phyloP scores from a whole-genome alignment of 345 rosid species.

The Microcos paniculata region DNA sequence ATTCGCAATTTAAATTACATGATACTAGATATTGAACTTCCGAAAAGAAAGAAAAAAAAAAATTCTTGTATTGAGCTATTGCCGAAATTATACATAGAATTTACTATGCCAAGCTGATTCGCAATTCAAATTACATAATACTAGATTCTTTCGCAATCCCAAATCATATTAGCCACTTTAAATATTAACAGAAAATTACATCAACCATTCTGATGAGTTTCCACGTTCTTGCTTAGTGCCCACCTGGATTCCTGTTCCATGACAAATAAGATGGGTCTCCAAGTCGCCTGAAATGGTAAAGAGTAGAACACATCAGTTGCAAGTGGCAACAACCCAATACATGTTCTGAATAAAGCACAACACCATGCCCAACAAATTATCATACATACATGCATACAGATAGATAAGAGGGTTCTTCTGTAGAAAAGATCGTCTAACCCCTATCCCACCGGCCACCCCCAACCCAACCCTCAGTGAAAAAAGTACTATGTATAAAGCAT shows the following conservation, averaged over 20 bases:
- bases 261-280: conserved; percentile 94
- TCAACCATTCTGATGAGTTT: not conserved
- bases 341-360: not conserved
- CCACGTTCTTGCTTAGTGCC: conserved; percentile 35
- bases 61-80: not conserved
- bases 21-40: not conserved
- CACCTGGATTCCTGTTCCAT: conserved; percentile 90
- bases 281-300: conserved; percentile 63
- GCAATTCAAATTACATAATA: not conserved
- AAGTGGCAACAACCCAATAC: not conserved
- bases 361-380: not conserved
- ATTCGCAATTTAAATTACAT: not conserved
- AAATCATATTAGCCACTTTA: not conserved
- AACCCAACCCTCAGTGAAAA: no score
- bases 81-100: not conserved
- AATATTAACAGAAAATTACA: conserved; percentile 20
- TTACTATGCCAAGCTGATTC: not conserved
- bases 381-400: not conserved
- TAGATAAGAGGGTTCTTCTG: not conserved
- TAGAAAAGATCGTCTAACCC: not conserved
- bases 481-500: no score
- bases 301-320: not conserved
- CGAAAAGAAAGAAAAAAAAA: no score
- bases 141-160: not conserved
- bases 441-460: no score